Evolutionary conservation across 2,329 filamentous ascomycete species (phyloP).

Genomic region (Shiraia sp.): DNA sequence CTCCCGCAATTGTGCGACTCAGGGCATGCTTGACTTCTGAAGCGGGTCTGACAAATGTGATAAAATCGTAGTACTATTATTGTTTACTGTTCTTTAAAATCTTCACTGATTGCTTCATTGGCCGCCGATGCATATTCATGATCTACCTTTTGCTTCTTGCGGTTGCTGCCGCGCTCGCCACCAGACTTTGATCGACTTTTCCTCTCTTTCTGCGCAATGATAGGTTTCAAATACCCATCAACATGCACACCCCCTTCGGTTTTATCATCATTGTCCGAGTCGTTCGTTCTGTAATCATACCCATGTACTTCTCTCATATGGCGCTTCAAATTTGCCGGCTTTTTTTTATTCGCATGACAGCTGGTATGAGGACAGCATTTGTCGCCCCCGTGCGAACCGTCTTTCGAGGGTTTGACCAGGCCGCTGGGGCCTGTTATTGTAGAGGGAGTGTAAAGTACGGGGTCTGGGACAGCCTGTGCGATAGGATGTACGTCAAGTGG

Average conservation of each 20-base stretch:
- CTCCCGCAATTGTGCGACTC: conserved; percentile 1
- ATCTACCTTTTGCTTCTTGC: conserved; percentile 18
- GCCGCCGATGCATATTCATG: conserved; percentile 1
- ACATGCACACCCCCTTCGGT: conserved; percentile 67
- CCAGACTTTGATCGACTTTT: conserved; percentile 25
- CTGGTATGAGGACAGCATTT: conserved; percentile 39
- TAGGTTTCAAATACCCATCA: conserved; percentile 67
- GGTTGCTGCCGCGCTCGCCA: conserved; percentile 5
- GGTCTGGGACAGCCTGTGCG: conserved; percentile 23
- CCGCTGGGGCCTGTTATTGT: conserved; percentile 21
- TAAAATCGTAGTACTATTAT: no score
- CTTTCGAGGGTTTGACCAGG: conserved; percentile 2
- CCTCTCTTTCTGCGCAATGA: conserved; percentile 44
- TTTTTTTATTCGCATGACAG: conserved; percentile 31
- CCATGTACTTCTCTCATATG: conserved; percentile 48
- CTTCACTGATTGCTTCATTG: no score
- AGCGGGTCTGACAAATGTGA: no score
- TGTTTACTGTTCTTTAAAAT: no score
- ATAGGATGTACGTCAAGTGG: conserved; percentile 53
- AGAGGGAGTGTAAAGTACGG: conserved; percentile 42
- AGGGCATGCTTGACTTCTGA: no score
- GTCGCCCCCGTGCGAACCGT: conserved; percentile 28
- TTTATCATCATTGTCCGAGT: conserved; percentile 50
- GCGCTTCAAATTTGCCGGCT: conserved; percentile 20
- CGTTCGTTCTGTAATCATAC: conserved; percentile 45